These are phyloP conservation scores for Thelonectria olida DNA, from an alignment of 2,329 filamentous ascomycete genomes.

Conservation along the genomic window DNA sequence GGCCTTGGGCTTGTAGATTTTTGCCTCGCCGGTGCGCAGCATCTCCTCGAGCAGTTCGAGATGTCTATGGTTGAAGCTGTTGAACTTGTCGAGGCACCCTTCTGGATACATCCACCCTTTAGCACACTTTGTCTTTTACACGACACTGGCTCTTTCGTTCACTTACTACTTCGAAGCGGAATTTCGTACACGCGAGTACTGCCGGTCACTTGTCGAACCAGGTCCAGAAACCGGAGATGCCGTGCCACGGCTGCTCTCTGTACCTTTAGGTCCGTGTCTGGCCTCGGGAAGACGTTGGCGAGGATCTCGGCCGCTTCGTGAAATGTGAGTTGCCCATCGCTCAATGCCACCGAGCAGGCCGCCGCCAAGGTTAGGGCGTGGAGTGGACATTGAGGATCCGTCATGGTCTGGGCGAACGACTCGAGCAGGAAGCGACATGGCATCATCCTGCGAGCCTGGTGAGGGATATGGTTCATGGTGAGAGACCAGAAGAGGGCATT, in stretches of 20 bases:
- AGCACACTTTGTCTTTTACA: neutral
- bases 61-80: neutral
- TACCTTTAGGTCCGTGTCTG: neutral
- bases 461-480: neutral
- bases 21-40: neutral
- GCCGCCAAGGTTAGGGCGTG: neutral
- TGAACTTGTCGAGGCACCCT: neutral
- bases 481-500: neutral
- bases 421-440: neutral
- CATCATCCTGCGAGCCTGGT: neutral
- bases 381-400: neutral
- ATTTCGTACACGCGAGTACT: neutral
- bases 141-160: neutral
- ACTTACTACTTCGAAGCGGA: neutral
- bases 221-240: neutral
- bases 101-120: neutral
- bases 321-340: neutral
- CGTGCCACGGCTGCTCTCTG: neutral
- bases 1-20: neutral
- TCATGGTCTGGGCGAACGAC: neutral
- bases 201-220: neutral
- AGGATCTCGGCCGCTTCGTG: neutral
- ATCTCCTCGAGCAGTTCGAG: neutral
- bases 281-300: neutral
- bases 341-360: neutral